phyloP scores from a whole-genome alignment of 2,329 filamentous ascomycete genomes.

The Didymella exigua region DNA sequence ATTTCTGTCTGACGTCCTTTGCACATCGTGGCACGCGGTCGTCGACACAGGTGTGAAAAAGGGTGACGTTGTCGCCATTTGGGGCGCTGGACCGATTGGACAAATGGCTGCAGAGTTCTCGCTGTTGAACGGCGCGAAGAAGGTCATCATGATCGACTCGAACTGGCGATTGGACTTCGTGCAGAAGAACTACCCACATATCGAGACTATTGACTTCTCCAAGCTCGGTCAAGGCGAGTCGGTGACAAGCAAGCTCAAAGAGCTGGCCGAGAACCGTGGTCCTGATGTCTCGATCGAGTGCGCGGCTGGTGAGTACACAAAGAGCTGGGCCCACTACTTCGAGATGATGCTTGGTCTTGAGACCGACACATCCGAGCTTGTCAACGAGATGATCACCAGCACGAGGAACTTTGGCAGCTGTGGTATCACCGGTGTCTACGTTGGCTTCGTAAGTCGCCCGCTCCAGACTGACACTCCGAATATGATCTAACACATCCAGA shows the following conservation, averaged over 20 bases:
- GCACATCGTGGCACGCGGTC: slow-evolving; percentile 80
- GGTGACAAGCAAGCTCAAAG: slow-evolving; percentile 74
- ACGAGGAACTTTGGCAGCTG: slow-evolving; percentile 74
- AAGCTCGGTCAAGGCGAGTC: slow-evolving; percentile 66
- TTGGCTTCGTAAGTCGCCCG: slow-evolving; percentile 59
- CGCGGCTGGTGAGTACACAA: slow-evolving; percentile 67
- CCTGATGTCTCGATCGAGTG: slow-evolving; percentile 77
- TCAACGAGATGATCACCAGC: slow-evolving; percentile 81
- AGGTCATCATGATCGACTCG: slow-evolving; percentile 80
- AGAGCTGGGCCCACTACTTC: slow-evolving; percentile 66
- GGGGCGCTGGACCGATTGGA: slow-evolving; percentile 86
- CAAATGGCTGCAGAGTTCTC: slow-evolving; percentile 75
- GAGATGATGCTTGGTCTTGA: slow-evolving; percentile 70
- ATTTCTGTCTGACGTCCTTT: slow-evolving; percentile 80
- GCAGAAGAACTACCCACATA: slow-evolving; percentile 66
- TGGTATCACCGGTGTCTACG: slow-evolving; percentile 76
- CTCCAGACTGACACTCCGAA: not conserved
- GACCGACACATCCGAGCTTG: slow-evolving; percentile 81
- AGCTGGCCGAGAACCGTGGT: slow-evolving; percentile 70
- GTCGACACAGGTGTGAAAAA: slow-evolving; percentile 82
- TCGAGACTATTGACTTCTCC: slow-evolving; percentile 73
- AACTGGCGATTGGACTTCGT: slow-evolving; percentile 74
- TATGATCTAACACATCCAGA: slow-evolving; percentile 50
- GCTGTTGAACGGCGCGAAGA: slow-evolving; percentile 72
- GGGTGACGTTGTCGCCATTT: slow-evolving; percentile 79